Base-by-base conservation (phyloP, 169 alveolate species). In the Eimeria praecox region DNA sequence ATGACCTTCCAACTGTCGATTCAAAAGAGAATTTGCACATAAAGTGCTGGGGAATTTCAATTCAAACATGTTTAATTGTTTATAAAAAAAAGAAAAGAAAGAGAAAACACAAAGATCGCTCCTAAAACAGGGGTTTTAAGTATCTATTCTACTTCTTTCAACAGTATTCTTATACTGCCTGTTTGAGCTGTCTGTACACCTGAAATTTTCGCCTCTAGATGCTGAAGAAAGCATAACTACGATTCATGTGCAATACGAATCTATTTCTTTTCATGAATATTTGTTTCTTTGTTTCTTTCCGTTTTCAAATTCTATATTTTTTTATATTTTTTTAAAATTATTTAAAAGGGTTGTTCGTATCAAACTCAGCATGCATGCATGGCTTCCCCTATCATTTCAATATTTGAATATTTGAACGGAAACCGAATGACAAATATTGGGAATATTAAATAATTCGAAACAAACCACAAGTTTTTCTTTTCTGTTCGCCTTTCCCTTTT, bases 381-480 rank as follows among this genome's bases (percentile, higher is more conserved):
- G n/a, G n/a, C n/a, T n/a, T n/a, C n/a, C n/a, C n/a, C n/a, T n/a
- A n/a, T n/a, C 62, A 52, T 2, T 0, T 52, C 62, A 12, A 52
- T n/a, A 0, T 12, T 3, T n/a, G 8, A n/a, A n/a, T 18, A 14
- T 56, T 18, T 18, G 46, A 71, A 46, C 27, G 46, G 49, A 38
- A 71, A 59, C 30, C 69, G 30, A 16, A 5, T 9, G 78, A 30
- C 73, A 85, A 85, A 52, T 27, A 56, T 85, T 54, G 44, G 24
- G 46, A 49, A 10, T 9, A 85, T 52, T 52, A 85, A 54, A 52
- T 85, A 14, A 85, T 85, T 85, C 56, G 92, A 33, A 85, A 85
- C 92, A 85, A 49, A 69, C 92, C 92, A 27, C 92, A 24, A 35
- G 59, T 49, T 85, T 54, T 27, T 85, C 33, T 27, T 52, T 85